These are phyloP conservation scores for Crithidia bombi DNA, from an alignment of 208 protist species.

Conservation along the genomic window DNA sequence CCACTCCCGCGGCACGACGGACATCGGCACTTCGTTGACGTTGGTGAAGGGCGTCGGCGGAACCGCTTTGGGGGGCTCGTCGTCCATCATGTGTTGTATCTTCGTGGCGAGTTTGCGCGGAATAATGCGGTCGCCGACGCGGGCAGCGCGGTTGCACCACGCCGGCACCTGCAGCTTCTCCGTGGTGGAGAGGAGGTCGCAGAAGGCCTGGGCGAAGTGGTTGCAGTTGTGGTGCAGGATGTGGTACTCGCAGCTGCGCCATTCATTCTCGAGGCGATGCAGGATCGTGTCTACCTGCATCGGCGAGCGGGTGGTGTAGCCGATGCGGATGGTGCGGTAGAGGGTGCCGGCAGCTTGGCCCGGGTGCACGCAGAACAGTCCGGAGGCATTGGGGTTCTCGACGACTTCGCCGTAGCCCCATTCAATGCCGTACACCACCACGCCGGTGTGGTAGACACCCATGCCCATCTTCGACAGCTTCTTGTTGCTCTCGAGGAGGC, in stretches of 20 bases:
- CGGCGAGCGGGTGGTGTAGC: conserved; percentile 75
- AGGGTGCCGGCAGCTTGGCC: conserved; percentile 70
- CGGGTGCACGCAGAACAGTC: conserved; percentile 83
- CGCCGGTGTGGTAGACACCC: conserved; percentile 89
- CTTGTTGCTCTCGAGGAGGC: conserved; percentile 70
- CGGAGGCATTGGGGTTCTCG: conserved; percentile 64
- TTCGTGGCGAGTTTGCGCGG: conserved; percentile 73
- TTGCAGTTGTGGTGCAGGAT: conserved; percentile 93
- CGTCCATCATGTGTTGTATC: conserved; percentile 79
- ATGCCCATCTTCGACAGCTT: conserved; percentile 75
- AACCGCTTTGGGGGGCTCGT: conserved; percentile 63
- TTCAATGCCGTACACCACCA: conserved; percentile 91
- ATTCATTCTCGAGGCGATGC: conserved; percentile 88
- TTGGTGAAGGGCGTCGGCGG: conserved; percentile 23
- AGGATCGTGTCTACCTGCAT: conserved; percentile 89
- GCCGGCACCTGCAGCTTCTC: conserved; percentile 73
- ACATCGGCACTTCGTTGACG: conserved; percentile 62
- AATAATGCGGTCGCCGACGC: conserved; percentile 67
- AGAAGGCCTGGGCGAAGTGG: conserved; percentile 87
- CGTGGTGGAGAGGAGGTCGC: conserved; percentile 74
- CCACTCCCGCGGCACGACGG: conserved; percentile 77
- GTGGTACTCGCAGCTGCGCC: conserved; percentile 87
- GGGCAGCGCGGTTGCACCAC: conserved; percentile 91
- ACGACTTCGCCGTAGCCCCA: conserved; percentile 89
- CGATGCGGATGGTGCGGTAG: conserved; percentile 71